Evolutionary conservation across 176 grass and related monocot genomes (phyloP).

Genomic region (Metroxylon sagu): DNA sequence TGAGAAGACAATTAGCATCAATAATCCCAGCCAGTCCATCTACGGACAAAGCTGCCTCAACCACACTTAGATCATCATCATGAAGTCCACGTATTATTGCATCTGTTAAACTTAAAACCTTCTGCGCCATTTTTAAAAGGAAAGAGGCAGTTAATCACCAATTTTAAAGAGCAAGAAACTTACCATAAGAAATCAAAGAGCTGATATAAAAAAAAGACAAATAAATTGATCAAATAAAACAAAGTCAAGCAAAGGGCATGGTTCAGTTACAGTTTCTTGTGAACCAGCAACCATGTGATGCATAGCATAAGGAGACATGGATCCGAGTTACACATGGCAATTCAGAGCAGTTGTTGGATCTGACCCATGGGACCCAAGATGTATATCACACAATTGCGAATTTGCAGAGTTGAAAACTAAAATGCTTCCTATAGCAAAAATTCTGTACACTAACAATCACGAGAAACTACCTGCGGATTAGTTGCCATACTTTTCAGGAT

Average conservation of each 20-base stretch:
- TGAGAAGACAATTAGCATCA: constrained; percentile 41
- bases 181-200: neutral
- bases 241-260: neutral
- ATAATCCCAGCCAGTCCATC: constrained; percentile 54
- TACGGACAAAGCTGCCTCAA: constrained; percentile 84
- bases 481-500: constrained; percentile 32
- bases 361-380: too few species aligned
- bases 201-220: neutral
- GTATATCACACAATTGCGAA: too few species aligned
- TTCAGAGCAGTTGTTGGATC: too few species aligned
- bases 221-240: neutral
- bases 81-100: constrained; percentile 57
- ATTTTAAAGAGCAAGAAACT: too few species aligned
- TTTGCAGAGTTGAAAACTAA: too few species aligned
- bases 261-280: too few species aligned
- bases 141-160: neutral
- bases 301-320: too few species aligned
- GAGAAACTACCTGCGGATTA: constrained; percentile 46
- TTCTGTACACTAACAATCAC: neutral
- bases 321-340: too few species aligned
- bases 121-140: constrained; percentile 33
- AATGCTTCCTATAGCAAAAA: too few species aligned
- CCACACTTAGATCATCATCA: constrained; percentile 86
- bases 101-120: constrained; percentile 58
- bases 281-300: too few species aligned